These are phyloP conservation scores for Naganishia friedmannii DNA, from an alignment of 768 basidiomycete species.

Conservation along the genomic window DNA sequence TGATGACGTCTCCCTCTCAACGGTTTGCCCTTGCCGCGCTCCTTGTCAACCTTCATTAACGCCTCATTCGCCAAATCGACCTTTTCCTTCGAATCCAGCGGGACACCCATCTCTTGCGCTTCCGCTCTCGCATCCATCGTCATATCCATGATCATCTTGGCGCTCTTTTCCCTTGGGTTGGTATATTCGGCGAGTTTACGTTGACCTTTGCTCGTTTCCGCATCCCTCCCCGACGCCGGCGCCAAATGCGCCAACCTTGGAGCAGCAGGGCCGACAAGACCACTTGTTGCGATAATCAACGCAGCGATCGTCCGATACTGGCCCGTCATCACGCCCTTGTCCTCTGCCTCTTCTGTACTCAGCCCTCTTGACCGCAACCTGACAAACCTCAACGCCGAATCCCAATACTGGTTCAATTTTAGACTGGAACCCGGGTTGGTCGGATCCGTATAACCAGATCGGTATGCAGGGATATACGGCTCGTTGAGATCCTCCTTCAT, in stretches of 20 bases:
- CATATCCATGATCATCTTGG: constrained; percentile 23
- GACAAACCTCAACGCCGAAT: neutral
- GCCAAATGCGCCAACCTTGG: constrained; percentile 39
- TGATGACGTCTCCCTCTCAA: constrained; percentile 40
- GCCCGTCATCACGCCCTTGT: constrained; percentile 5
- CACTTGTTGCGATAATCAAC: constrained; percentile 37
- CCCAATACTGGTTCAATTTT: constrained; percentile 33
- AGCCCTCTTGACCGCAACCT: neutral
- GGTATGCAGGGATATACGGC: constrained; percentile 41
- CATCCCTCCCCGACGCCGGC: constrained; percentile 34
- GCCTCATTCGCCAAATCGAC: constrained; percentile 24
- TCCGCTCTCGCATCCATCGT: constrained; percentile 24
- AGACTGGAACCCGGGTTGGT: constrained; percentile 33
- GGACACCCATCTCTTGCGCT: constrained; percentile 31
- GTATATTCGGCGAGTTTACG: constrained; percentile 33
- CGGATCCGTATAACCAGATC: constrained; percentile 30
- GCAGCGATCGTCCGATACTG: constrained; percentile 36
- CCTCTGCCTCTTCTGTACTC: constrained; percentile 5
- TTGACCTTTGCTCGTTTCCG: constrained; percentile 37
- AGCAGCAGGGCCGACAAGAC: constrained; percentile 35
- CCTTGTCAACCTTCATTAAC: constrained; percentile 32
- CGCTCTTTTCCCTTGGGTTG: constrained; percentile 36
- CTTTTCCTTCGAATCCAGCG: constrained; percentile 20
- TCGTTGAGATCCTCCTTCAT: constrained; percentile 38
- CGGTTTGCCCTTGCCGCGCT: constrained; percentile 29